phyloP scores from a whole-genome alignment of 768 basidiomycete species.

The Chalciporus piperatus region DNA sequence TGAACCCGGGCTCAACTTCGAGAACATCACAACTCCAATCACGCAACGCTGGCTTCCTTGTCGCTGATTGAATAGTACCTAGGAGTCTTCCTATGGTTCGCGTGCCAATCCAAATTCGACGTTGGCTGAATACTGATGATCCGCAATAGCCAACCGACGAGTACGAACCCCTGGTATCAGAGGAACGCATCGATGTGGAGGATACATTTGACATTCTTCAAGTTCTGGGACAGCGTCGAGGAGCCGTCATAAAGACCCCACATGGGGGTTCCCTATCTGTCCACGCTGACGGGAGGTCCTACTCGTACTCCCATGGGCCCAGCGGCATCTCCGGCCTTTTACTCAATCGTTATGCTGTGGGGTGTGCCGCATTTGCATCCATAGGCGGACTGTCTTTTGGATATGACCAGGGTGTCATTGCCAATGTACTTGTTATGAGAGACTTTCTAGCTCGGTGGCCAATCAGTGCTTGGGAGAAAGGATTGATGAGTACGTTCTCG shows the following conservation, averaged over 20 bases:
- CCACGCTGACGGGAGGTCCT: slow-evolving; percentile 30
- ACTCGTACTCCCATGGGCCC: slow-evolving; percentile 74
- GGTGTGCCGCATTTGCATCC: slow-evolving; percentile 72
- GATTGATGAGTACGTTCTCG: slow-evolving; percentile 63
- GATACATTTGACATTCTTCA: slow-evolving; percentile 16
- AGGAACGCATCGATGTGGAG: slow-evolving; percentile 11
- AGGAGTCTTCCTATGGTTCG: slow-evolving; percentile 13
- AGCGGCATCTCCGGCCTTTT: slow-evolving; percentile 61
- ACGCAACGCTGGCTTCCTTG: not conserved
- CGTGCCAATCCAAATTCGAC: not conserved
- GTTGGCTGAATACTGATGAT: not conserved
- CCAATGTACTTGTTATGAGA: slow-evolving; percentile 81
- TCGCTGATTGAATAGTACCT: not conserved
- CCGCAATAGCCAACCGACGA: not conserved
- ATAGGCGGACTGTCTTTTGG: slow-evolving; percentile 79
- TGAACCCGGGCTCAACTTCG: too few species aligned
- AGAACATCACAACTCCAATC: not conserved
- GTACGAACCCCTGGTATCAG: slow-evolving; percentile 20
- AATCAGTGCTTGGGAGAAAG: slow-evolving; percentile 68
- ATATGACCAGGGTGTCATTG: slow-evolving; percentile 84
- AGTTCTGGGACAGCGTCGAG: slow-evolving; percentile 18
- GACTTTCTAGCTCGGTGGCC: slow-evolving; percentile 71
- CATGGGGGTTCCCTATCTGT: slow-evolving; percentile 28
- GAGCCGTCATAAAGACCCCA: slow-evolving; percentile 19
- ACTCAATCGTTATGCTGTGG: slow-evolving; percentile 61